Conservation (phyloP, 768 basidiomycete genomes). For the Candolleomyces eurysporus region DNA sequence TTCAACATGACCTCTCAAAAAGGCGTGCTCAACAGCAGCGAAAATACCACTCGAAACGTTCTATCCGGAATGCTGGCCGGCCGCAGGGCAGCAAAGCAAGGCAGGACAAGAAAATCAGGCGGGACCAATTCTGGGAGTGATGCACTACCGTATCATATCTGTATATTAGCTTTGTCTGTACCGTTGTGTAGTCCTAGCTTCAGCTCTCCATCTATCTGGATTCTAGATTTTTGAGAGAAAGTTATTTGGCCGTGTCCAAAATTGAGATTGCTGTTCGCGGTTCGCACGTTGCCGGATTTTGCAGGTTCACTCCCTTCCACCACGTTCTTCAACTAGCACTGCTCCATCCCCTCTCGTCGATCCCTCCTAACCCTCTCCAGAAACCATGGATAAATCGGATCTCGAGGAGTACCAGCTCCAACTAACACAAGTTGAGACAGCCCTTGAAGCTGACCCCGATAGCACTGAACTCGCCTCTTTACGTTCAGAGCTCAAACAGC, state of each 20-base stretch:
- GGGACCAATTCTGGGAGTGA: slow-evolving; percentile 48
- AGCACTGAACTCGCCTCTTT: slow-evolving; percentile 74
- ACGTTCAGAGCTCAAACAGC: slow-evolving; percentile 75
- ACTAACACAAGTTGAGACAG: slow-evolving; percentile 83
- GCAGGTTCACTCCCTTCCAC: background rate
- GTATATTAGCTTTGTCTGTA: background rate
- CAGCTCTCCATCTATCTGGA: background rate
- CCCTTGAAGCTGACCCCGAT: slow-evolving; percentile 70
- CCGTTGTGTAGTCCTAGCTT: background rate
- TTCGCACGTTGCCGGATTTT: slow-evolving; percentile 12
- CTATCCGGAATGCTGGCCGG: slow-evolving; percentile 59
- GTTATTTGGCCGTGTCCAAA: background rate
- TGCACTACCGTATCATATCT: slow-evolving; percentile 27
- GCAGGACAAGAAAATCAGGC: slow-evolving; percentile 64
- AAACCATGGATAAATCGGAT: slow-evolving; percentile 64
- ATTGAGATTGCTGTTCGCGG: background rate
- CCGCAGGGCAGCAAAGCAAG: slow-evolving; percentile 85
- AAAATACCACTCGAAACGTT: slow-evolving; percentile 78
- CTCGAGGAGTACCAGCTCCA: slow-evolving; percentile 90
- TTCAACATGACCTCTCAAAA: slow-evolving; percentile 60
- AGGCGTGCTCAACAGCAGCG: slow-evolving; percentile 59
- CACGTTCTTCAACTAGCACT: slow-evolving; percentile 1
- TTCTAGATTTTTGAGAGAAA: background rate
- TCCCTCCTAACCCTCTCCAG: slow-evolving; percentile 4
- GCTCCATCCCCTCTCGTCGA: background rate